Base-by-base conservation (phyloP, 2,329 filamentous ascomycete species). In the Paecilomyces formosus region DNA sequence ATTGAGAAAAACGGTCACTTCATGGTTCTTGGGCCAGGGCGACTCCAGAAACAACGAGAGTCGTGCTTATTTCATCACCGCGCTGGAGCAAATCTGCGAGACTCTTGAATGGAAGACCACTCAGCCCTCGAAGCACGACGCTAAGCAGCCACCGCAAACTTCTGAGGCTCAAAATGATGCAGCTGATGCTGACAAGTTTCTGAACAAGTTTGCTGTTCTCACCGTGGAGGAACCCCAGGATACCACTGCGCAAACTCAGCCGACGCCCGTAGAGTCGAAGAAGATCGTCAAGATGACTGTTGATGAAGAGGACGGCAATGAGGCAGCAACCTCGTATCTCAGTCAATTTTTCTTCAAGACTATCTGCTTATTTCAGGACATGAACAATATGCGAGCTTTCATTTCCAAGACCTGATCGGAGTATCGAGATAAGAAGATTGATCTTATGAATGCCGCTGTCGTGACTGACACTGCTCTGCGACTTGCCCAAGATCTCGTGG, bases 381-480 rank as follows among this genome's bases (percentile, higher is more conserved):
- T 67, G n/a, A 56, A 64, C 22, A 66, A 68, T 18, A 62, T 69
- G 57, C 66, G 69, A 21, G 35, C 35, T 22, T 72, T 70, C 57
- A 64, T 70, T 21, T 64, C 63, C 52, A 52, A 60, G 21, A 71
- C 67, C 21, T 74, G 70, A 70, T 61, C 59, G 11, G 68, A 70
- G 9, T 74, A 72, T 55, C 62, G 61, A 53, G 60, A 66, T 15
- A 62, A 63, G 24, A 62, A 64, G 18, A 68, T 72, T 18, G 65
- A 71, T 28, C 61, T 74, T 5, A 68, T 69, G 61, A 69, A 69
- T 12, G 69, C 71, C 5, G 66, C 70, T 26, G 33, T 70, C 21
- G 66, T 69, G 52, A 74, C 69, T 26, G 71, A 74, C 56, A 64
- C 60, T 58, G 67, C 64, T n/a, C 61, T 70, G 33, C 59, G 68